Percentiles rank a stretch among this genome's conserved stretches.
Conservation (phyloP, 805 yeast species). For the Saccharomyces mikatae region DNA sequence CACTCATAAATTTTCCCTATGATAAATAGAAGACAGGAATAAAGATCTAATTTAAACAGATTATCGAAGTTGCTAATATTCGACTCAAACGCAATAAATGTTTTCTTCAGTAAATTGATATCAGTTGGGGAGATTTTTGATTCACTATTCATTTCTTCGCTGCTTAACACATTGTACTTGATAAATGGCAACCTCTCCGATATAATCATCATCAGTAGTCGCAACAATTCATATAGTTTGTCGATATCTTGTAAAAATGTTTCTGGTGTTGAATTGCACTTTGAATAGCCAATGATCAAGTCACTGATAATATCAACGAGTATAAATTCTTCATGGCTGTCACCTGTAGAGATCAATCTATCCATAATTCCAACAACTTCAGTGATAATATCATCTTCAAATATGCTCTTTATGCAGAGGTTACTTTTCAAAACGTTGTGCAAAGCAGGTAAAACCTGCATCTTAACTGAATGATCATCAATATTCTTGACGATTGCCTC, state of each 20-base stretch:
- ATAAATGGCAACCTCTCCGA: slow-evolving; percentile 53
- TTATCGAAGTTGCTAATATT: slow-evolving; percentile 62
- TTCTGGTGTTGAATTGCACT: slow-evolving; percentile 28
- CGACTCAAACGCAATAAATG: slow-evolving; percentile 45
- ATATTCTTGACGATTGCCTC: slow-evolving; percentile 51
- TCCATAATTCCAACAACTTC: slow-evolving; percentile 75
- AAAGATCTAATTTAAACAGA: slow-evolving; percentile 60
- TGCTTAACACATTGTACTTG: slow-evolving; percentile 33
- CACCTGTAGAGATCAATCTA: slow-evolving; percentile 53
- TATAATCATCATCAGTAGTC: slow-evolving; percentile 60
- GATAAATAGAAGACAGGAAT: slow-evolving; percentile 58
- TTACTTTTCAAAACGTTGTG: slow-evolving; percentile 48
- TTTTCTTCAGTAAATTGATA: slow-evolving; percentile 38
- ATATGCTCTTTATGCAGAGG: slow-evolving; percentile 50
- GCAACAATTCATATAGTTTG: slow-evolving; percentile 70
- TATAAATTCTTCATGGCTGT: slow-evolving; percentile 39
- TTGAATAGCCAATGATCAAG: slow-evolving; percentile 39
- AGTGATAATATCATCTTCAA: slow-evolving; percentile 58
- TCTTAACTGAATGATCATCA: slow-evolving; percentile 22
- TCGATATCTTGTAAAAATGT: slow-evolving; percentile 54
- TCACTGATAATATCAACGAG: slow-evolving; percentile 51
- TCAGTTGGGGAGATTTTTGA: slow-evolving; percentile 22
- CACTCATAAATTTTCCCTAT: slow-evolving; percentile 48
- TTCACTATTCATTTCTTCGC: neutral
- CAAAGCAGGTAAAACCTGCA: slow-evolving; percentile 42